A percentile compares a stretch with the other conserved stretches of the same genome.
These are phyloP conservation scores for Lasiodiplodia citricola DNA, from an alignment of 2,329 filamentous ascomycete genomes.

Conservation along the genomic window DNA sequence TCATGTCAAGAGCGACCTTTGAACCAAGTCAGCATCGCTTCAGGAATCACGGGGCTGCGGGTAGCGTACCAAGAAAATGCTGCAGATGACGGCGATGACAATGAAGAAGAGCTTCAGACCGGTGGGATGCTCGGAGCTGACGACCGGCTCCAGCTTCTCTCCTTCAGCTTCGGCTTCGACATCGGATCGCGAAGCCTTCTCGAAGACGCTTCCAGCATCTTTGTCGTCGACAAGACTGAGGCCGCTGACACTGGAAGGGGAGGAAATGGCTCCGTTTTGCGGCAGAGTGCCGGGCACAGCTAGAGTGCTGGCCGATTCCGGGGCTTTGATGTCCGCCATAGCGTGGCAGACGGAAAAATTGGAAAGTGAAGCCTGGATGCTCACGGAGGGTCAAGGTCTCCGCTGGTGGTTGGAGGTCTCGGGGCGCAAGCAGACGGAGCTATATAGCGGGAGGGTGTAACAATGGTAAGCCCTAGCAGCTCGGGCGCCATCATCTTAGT, in stretches of 20 bases:
- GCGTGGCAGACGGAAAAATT: not conserved
- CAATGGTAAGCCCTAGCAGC: not conserved
- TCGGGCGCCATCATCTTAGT: not conserved
- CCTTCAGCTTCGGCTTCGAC: slow-evolving; percentile 14
- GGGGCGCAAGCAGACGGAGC: not conserved
- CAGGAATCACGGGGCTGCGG: no score
- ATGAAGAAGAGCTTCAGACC: slow-evolving; percentile 35
- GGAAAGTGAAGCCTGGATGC: not conserved
- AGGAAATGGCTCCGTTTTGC: not conserved
- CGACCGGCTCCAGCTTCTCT: slow-evolving; percentile 23
- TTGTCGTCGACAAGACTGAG: slow-evolving; percentile 22
- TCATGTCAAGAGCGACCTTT: slow-evolving; percentile 29
- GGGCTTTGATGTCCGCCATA: slow-evolving; percentile 18
- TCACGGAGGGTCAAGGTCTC: not conserved
- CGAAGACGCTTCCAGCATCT: not conserved
- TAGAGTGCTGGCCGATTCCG: slow-evolving; percentile 6
- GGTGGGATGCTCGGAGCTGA: slow-evolving; percentile 30
- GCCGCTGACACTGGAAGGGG: slow-evolving; percentile 5
- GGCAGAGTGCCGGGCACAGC: slow-evolving; percentile 7
- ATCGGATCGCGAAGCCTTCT: slow-evolving; percentile 11
- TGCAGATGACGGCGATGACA: slow-evolving; percentile 37
- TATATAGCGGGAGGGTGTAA: slow-evolving; percentile 1
- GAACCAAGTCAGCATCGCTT: not conserved
- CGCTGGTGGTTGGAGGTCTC: not conserved
- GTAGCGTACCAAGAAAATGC: slow-evolving; percentile 34